Base-by-base conservation (phyloP, 805 yeast genomes). In the Torulaspora microellipsoides region DNA sequence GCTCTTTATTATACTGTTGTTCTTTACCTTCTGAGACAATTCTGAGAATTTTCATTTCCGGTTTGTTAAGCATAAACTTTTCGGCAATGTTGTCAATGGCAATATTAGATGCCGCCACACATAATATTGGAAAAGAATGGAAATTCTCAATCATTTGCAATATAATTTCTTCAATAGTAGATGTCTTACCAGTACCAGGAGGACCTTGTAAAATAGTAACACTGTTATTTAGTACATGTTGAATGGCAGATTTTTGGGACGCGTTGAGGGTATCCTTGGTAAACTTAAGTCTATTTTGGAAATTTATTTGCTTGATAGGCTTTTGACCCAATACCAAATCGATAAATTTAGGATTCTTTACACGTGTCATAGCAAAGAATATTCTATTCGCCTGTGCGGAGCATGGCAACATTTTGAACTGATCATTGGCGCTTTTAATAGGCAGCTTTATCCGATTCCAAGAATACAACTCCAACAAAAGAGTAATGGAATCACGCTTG, bases 141-240 rank as follows among this genome's bases (percentile, higher is more conserved):
- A 77, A 68, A 36, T 76, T 76, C 34, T 71, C 74, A 42, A 81
- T 65, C 45, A 80, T 67, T 54, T 80, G 81, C 34, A 79, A 54
- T 45, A 78, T 66, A 27, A 82, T 68, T 54, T 83, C 90, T 38
- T 81, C 78, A 23, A 84, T 65, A 0, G 89, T 83, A 36, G 81
- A 78, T 0, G 91, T 84, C 59, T 83, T 83, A 43, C 91, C 91
- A 0, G 91, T 84, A 11, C 90, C 91, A 2, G 90, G 90, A 1
- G 91, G 91, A 2, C 90, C 91, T 60, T 83, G 90, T 14, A 84
- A 69, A 13, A 83, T 52, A 2, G 80, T 78, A 32, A 71, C 74
- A 15, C 73, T 66, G 54, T 69, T 77, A 56, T 69, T 74, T 45
- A 72, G 60, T 7, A 71, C 80, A 34, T 78, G 74, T 47, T 77